Percentiles rank a stretch among this genome's conserved stretches.
Conservation (phyloP, 2,329 filamentous ascomycete species). For the Aciculosporium take region DNA sequence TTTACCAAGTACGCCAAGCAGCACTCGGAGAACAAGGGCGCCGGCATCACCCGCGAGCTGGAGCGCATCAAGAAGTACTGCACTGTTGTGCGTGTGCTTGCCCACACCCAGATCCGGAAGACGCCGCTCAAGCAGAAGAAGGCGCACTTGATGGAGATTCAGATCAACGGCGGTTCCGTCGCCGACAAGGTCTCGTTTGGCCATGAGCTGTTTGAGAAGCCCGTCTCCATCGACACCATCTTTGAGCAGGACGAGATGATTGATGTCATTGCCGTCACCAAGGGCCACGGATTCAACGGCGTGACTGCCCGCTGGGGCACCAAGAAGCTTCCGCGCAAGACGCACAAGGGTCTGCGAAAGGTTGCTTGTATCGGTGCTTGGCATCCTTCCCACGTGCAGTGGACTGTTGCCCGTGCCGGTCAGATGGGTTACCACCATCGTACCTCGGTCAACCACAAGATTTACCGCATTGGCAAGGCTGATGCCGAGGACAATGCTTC, state of each 20-base stretch:
- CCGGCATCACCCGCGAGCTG: slow-evolving; percentile 88
- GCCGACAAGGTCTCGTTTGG: slow-evolving; percentile 96
- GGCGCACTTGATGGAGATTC: slow-evolving; percentile 99
- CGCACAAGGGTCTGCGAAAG: slow-evolving; percentile 99
- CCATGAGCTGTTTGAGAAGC: slow-evolving; percentile 97
- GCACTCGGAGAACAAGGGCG: slow-evolving; percentile 85
- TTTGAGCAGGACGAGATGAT: slow-evolving; percentile 99
- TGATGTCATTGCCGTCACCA: slow-evolving; percentile 97
- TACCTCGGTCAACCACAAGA: slow-evolving; percentile 99
- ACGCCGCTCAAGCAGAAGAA: slow-evolving; percentile 99
- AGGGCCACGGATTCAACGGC: slow-evolving; percentile 97
- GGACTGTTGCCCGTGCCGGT: slow-evolving; percentile 99
- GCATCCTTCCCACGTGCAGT: slow-evolving; percentile 99
- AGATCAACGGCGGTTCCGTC: slow-evolving; percentile 94
- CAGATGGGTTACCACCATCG: slow-evolving; percentile 99
- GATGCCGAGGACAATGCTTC: slow-evolving; percentile 82
- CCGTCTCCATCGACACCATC: slow-evolving; percentile 79
- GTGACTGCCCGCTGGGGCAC: slow-evolving; percentile 97
- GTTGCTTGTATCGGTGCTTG: slow-evolving; percentile 99
- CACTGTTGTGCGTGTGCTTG: slow-evolving; percentile 96
- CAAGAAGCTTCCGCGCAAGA: slow-evolving; percentile 99
- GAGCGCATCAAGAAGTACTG: slow-evolving; percentile 99
- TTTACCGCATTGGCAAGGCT: slow-evolving; percentile 96
- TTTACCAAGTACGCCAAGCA: slow-evolving; percentile 99
- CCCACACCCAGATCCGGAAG: slow-evolving; percentile 98